Conservation (phyloP, 2,329 filamentous ascomycete genomes). For the Ambrosiella beaveri region DNA sequence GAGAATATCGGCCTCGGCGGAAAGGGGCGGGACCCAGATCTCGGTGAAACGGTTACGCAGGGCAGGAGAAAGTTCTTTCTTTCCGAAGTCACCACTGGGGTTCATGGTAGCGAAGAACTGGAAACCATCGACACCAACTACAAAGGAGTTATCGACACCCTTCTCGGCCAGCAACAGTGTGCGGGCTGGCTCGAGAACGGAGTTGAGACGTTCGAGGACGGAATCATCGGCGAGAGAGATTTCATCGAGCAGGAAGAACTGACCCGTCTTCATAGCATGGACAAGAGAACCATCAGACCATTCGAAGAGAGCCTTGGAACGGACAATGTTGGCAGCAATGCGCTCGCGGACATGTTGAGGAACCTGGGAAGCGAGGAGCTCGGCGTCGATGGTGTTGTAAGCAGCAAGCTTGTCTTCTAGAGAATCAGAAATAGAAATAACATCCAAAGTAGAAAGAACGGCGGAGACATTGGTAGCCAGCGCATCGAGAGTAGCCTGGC, state of each 20-base stretch:
- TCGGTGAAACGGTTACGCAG: slow-evolving; percentile 94
- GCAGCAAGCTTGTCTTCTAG: slow-evolving; percentile 17
- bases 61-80: slow-evolving; percentile 89
- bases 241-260: slow-evolving; percentile 89
- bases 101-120: slow-evolving; percentile 99
- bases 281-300: slow-evolving; percentile 93
- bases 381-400: slow-evolving; percentile 29
- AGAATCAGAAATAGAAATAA: background rate
- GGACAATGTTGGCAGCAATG: slow-evolving; percentile 33
- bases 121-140: slow-evolving; percentile 62
- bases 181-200: slow-evolving; percentile 76
- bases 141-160: slow-evolving; percentile 64
- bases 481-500: slow-evolving; percentile 50
- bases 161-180: slow-evolving; percentile 87
- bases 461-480: slow-evolving; percentile 43
- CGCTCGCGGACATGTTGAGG: slow-evolving; percentile 30
- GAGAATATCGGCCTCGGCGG: slow-evolving; percentile 67
- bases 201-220: slow-evolving; percentile 88
- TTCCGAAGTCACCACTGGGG: slow-evolving; percentile 93
- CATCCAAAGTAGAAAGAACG: slow-evolving; percentile 26
- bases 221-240: slow-evolving; percentile 97
- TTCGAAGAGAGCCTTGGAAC: slow-evolving; percentile 77
- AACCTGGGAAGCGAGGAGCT: slow-evolving; percentile 26
- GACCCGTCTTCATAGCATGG: slow-evolving; percentile 75
- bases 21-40: slow-evolving; percentile 88